Conservation (phyloP, 345 rosid species). For the Eucalyptus polybractea region DNA sequence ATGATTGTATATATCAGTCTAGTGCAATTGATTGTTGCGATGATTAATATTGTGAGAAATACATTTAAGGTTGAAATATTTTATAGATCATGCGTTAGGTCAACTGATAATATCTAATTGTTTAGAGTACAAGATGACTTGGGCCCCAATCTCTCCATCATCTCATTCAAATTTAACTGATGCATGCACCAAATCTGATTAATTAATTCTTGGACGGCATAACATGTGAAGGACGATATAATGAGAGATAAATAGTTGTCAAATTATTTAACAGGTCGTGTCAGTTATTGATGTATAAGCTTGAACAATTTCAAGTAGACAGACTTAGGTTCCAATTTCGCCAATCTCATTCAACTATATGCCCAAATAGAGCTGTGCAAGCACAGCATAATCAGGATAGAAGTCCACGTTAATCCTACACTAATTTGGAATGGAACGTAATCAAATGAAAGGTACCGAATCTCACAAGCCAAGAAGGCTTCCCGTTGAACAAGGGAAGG, state of each 20-base stretch:
- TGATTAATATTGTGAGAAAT: neutral
- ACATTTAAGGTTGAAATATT: neutral
- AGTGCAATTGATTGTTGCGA: neutral
- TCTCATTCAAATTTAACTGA: neutral
- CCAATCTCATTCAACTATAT: neutral
- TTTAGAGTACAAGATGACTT: neutral
- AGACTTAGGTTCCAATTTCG: neutral
- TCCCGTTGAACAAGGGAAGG: constrained; percentile 2
- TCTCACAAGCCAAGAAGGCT: neutral
- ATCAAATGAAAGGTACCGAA: neutral
- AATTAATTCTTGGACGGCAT: neutral
- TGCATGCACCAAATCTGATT: neutral
- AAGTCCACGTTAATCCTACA: neutral
- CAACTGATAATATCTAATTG: neutral
- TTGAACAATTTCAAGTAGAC: neutral
- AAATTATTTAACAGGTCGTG: neutral
- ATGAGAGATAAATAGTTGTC: neutral
- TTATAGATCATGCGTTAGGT: neutral
- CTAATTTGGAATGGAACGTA: no score
- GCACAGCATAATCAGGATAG: neutral
- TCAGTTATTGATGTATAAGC: neutral
- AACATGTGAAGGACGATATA: neutral
- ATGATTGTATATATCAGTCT: neutral
- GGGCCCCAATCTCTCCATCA: neutral
- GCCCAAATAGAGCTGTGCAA: neutral